phyloP scores from a whole-genome alignment of 441 rosid species.

The Erodium trifolium region DNA sequence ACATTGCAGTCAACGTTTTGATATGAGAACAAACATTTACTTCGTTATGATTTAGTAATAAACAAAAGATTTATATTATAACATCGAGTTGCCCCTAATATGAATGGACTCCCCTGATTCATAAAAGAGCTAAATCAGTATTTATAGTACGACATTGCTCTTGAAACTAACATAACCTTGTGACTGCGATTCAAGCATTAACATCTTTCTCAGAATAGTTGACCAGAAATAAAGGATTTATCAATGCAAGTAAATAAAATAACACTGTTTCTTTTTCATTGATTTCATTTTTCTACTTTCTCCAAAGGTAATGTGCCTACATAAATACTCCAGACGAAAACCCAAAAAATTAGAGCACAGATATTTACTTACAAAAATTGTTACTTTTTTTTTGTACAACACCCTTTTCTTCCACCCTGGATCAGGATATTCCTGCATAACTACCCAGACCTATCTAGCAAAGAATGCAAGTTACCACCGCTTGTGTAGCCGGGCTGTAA shows the following conservation, averaged over 20 bases:
- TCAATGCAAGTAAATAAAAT: neutral
- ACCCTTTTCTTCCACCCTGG: constrained; percentile 1
- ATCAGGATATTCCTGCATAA: constrained; percentile 1
- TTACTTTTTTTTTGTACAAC: constrained; percentile 11
- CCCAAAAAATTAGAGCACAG: constrained; percentile 19
- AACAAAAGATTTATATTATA: too few relatives aligned
- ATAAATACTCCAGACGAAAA: constrained; percentile 4
- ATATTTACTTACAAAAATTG: constrained; percentile 21
- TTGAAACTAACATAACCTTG: too few relatives aligned
- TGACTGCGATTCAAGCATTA: too few relatives aligned
- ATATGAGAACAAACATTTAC: too few relatives aligned
- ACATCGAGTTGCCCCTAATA: too few relatives aligned
- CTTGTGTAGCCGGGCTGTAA: neutral
- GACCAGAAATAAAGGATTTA: too few relatives aligned
- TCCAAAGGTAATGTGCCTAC: constrained; percentile 19
- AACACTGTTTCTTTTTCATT: constrained; percentile 7
- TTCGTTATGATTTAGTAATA: too few relatives aligned
- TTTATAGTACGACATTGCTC: too few relatives aligned
- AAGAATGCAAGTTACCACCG: neutral
- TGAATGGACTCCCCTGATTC: too few relatives aligned
- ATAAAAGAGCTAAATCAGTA: too few relatives aligned
- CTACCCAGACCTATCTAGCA: neutral
- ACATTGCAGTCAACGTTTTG: too few relatives aligned
- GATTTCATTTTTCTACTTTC: constrained; percentile 12
- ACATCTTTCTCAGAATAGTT: too few relatives aligned